A percentile compares a stretch with the other conserved stretches of the same genome.
These are phyloP conservation scores for Elaphomyces granulatus DNA, from an alignment of 495 filamentous ascomycete species.

Conservation along the genomic window DNA sequence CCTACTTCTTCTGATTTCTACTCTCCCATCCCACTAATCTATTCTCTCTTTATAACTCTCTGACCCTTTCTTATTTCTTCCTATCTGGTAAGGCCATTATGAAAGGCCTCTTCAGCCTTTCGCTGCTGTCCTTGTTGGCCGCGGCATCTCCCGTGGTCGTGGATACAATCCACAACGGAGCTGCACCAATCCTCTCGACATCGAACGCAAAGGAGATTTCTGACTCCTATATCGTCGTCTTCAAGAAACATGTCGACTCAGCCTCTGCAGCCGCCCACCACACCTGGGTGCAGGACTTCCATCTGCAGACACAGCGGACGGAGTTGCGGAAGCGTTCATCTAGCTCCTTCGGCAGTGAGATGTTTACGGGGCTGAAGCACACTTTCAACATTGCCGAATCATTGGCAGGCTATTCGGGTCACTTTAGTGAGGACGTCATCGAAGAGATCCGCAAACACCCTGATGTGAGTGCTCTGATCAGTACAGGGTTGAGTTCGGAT, in stretches of 20 bases:
- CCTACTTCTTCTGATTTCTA: conserved; percentile 14
- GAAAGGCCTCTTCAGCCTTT: conserved; percentile 55
- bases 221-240: conserved; percentile 92
- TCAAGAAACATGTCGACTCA: conserved; percentile 83
- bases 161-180: conserved; percentile 70
- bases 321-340: conserved; percentile 87
- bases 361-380: conserved; percentile 81
- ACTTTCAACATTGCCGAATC: conserved; percentile 80
- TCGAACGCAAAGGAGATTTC: conserved; percentile 60
- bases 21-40: conserved; percentile 3
- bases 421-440: conserved; percentile 87
- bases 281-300: conserved; percentile 81
- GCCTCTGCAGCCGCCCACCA: conserved; percentile 60
- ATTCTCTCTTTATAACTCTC: conserved; percentile 8
- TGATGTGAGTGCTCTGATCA: conserved; percentile 59
- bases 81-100: conserved; percentile 35
- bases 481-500: background rate
- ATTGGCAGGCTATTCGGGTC: conserved; percentile 83
- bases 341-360: conserved; percentile 51
- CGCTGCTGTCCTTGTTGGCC: conserved; percentile 48
- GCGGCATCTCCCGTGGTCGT: conserved; percentile 63
- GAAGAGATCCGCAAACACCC: conserved; percentile 91
- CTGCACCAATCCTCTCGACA: conserved; percentile 79
- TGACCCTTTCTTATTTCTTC: conserved; percentile 13
- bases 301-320: conserved; percentile 46